Base-by-base conservation (phyloP, 306 rosid species). In the Lathyrus sativus region DNA sequence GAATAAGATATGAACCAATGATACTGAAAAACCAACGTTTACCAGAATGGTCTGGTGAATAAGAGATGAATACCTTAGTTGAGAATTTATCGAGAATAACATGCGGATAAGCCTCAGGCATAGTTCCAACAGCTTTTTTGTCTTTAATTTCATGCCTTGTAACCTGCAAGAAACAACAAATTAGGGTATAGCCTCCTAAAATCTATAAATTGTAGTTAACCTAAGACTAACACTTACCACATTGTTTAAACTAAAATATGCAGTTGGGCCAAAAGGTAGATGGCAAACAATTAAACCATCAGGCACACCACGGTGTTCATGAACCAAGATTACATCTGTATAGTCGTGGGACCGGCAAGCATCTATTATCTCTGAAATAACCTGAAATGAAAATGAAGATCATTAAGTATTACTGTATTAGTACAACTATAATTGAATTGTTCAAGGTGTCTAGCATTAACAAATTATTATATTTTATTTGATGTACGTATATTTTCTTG, bases 301-400 rank as follows among this genome's bases (percentile, higher is more conserved):
- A 13, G 98, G 98, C 50, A 85, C 88, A 70, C 96, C 98, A 38
- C 97, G 96, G 80, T 93, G 97, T 74, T 93, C 98, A 79, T 93
- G 97, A 66, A 90, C 96, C 72, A 90, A 77, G 62, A 91, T 44
- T 72, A 93, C 91, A 85, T 90, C 97, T 2, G 97, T 88, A 76
- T 79, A 90, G 60, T 88, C 98, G 7, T 90, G 90, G 67, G 96
- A 73, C 4, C 97, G 95, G 55, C 98, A 88, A 73, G 95, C 80
- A 69, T 90, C 96, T 75, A 90, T 85, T 70, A 90, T 86, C 74
- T 92, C 98, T 54, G 92, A 82, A 75, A 90, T 82, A 75, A 93
- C 98, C 98, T 93, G 84, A 73, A 61, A 73, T 26, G 62, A 69
- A 31, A 33, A 37, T 31, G 51, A 75, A 19, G 8, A 38, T 15